These are phyloP conservation scores for Pseudogymnoascus sp. DNA, from an alignment of 2,329 filamentous ascomycete genomes.

Conservation along the genomic window DNA sequence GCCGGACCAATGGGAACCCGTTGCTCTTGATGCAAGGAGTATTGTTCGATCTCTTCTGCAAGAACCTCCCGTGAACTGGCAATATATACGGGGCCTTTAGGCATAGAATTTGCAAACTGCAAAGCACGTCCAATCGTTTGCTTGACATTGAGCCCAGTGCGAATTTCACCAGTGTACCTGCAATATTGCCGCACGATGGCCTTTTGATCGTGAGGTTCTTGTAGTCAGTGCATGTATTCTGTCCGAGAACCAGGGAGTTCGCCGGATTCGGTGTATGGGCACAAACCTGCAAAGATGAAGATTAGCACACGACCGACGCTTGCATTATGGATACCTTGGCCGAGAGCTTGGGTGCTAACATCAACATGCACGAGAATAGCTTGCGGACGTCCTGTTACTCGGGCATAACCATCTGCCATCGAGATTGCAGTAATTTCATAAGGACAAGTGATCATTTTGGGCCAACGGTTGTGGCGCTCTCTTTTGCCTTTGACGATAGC, in stretches of 20 bases:
- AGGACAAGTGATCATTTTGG: constrained; percentile 70
- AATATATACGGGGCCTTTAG: constrained; percentile 74
- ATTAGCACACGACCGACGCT: constrained; percentile 69
- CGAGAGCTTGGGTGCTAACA: constrained; percentile 73
- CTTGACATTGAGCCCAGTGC: constrained; percentile 78
- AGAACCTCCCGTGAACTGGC: constrained; percentile 74
- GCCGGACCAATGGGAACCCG: constrained; percentile 42
- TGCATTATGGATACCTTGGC: constrained; percentile 73
- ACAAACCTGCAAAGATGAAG: constrained; percentile 71
- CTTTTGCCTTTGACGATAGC: constrained; percentile 72
- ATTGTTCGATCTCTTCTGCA: constrained; percentile 75
- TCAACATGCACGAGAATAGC: constrained; percentile 77
- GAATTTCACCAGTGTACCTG: constrained; percentile 75
- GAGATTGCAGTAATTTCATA: constrained; percentile 84
- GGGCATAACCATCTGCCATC: constrained; percentile 76
- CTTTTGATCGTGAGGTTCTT: constrained; percentile 77
- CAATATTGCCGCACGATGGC: constrained; percentile 80
- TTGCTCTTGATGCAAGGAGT: constrained; percentile 58
- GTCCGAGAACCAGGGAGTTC: constrained; percentile 72
- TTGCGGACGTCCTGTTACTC: constrained; percentile 65
- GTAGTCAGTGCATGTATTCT: constrained; percentile 83
- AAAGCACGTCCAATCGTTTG: constrained; percentile 82
- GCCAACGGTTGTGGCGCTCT: constrained; percentile 59
- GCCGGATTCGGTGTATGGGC: constrained; percentile 70
- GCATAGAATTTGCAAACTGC: constrained; percentile 72